Evolutionary conservation across 2,329 filamentous ascomycete species (phyloP), one percentile per base, ranked within the genome.

Genomic region (Lachnellula hyalina): DNA sequence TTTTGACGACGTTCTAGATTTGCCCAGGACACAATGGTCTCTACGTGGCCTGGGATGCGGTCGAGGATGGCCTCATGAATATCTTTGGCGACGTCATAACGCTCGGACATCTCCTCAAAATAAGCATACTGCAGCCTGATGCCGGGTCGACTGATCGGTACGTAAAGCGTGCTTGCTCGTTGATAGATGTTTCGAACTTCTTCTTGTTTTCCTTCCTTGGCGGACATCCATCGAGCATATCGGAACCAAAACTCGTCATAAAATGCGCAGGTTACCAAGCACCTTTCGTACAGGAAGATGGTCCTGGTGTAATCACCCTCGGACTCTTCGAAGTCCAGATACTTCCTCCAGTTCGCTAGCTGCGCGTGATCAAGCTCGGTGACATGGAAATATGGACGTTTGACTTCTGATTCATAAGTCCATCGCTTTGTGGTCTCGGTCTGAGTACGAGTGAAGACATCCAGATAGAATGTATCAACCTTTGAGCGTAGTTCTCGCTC

Each of bases 201-300:
- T 69, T 96, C 90, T 46, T 91, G 85, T 70, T 95, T 96, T 63
- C 79, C 84, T 1, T 83, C 74, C 68, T 96, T 89, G 0, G 84
- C 84, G 56, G 82, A 79, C 89, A 96, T 96, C 94, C 94, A 99
- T 41, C 93, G 81, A 15, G 88, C 90, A 72, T 96, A 99, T n/a
- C 94, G 87, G 66, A 96, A 84, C 94, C 94, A 99, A 72, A 97
- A 96, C 68, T 97, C 93, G 49, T 97, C 93, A 68, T 99, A 96
- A 63, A 95, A 87, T 15, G 94, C 93, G 66, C 90, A 95, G 0
- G 90, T 93, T 36, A 96, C 90, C 51, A 99, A 74, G 65, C 92
- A 97, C 50, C 94, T 86, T 75, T 99, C 94, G 69, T 99, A 97
- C 34, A 99, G 75, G 67, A 94, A 94, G 5, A 88, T 82, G 46